Conservation (phyloP, 306 rosid genomes). For the Trifolium subterraneum region DNA sequence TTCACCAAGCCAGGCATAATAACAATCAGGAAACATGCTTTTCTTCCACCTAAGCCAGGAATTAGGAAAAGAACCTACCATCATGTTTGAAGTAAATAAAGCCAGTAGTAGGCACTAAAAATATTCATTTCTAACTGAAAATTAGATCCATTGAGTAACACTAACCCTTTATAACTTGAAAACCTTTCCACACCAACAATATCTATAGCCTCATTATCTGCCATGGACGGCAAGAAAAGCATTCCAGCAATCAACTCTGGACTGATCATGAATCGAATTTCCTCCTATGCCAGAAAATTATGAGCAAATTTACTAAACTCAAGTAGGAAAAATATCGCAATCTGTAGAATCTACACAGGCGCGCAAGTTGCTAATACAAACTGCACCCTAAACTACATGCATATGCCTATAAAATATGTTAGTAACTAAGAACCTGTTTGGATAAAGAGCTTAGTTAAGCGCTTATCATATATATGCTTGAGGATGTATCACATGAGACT, state of each 20-base stretch:
- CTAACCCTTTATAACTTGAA: constrained; percentile 90
- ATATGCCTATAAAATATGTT: constrained; percentile 23
- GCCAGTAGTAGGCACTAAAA: constrained; percentile 1
- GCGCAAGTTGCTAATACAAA: constrained; percentile 16
- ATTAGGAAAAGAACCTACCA: constrained; percentile 3
- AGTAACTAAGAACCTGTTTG: background rate
- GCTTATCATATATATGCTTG: background rate
- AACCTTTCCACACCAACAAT: constrained; percentile 89
- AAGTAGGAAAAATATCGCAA: constrained; percentile 38
- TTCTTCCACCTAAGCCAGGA: background rate
- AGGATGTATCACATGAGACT: no score
- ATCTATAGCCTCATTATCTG: constrained; percentile 87
- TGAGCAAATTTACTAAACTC: constrained; percentile 29
- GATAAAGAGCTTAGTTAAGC: background rate
- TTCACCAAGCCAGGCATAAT: constrained; percentile 11
- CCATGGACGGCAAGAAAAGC: constrained; percentile 94
- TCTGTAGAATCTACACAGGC: constrained; percentile 36
- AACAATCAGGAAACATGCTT: constrained; percentile 23
- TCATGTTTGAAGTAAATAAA: background rate
- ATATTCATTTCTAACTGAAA: constrained; percentile 5
- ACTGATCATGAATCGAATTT: constrained; percentile 90
- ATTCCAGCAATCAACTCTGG: constrained; percentile 89
- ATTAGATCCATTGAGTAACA: constrained; percentile 36
- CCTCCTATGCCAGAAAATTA: constrained; percentile 66
- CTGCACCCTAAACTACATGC: background rate